phyloP scores from a whole-genome alignment of 2,329 filamentous ascomycete genomes.

The Ceratocystis lukuohia region DNA sequence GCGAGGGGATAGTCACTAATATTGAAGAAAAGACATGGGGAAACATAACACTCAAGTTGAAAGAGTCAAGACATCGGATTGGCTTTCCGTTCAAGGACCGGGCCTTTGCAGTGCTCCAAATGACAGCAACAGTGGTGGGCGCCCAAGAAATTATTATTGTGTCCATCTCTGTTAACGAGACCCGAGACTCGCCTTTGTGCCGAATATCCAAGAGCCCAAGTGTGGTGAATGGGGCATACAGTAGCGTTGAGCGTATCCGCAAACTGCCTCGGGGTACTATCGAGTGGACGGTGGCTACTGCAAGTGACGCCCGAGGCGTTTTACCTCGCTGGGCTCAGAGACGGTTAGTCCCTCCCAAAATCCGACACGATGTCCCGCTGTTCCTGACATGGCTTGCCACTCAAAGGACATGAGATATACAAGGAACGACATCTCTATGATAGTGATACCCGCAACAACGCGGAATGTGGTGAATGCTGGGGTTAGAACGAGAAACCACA shows the following conservation, averaged over 20 bases:
- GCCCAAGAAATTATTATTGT: conserved; percentile 41
- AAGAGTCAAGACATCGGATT: conserved; percentile 54
- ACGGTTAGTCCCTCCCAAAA: conserved; percentile 44
- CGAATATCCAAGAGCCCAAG: conserved; percentile 46
- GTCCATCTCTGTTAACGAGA: conserved; percentile 37
- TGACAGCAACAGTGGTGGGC: conserved; percentile 31
- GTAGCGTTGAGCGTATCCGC: conserved; percentile 49
- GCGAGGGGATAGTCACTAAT: conserved; percentile 29
- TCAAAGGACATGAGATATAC: conserved; percentile 24
- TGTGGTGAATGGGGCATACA: conserved; percentile 46
- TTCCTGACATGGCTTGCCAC: conserved; percentile 49
- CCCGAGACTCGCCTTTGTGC: conserved; percentile 39
- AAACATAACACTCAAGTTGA: conserved; percentile 37
- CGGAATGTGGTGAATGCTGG: conserved; percentile 8
- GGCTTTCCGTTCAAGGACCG: conserved; percentile 47
- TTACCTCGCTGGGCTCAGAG: conserved; percentile 56
- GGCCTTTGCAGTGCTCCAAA: conserved; percentile 52
- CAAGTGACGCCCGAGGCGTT: conserved; percentile 54
- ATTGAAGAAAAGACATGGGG: conserved; percentile 33
- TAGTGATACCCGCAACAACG: conserved; percentile 10
- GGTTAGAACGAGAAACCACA: conserved; percentile 3
- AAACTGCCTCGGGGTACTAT: conserved; percentile 34
- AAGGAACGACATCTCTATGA: conserved; percentile 15
- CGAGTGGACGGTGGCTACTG: conserved; percentile 69
- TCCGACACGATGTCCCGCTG: conserved; percentile 58